Evolutionary conservation across 257 asterid species (phyloP).

Genomic region (Knoxia roxburghii): DNA sequence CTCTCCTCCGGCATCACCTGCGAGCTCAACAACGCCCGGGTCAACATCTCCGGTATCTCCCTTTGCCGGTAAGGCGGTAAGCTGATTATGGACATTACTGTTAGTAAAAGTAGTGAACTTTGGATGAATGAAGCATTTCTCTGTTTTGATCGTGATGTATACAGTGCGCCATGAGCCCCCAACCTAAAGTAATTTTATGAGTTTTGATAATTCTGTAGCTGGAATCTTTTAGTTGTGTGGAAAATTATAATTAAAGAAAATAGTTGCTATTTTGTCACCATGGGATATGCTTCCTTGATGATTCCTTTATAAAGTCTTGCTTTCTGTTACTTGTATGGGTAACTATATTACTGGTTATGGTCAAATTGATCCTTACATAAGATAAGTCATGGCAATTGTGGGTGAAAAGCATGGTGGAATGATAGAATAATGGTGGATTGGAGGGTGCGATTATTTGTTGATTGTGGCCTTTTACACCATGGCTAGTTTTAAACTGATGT

Average conservation of each 20-base stretch:
- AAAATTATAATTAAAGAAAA: too few relatives aligned
- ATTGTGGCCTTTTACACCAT: constrained; percentile 14
- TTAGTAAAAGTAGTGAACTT: constrained; percentile 1
- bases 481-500: constrained; percentile 7
- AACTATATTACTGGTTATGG: not conserved
- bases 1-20: constrained; percentile 84
- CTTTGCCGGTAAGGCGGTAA: constrained; percentile 67
- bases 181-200: constrained; percentile 16
- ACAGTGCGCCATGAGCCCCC: too few relatives aligned
- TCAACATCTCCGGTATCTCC: constrained; percentile 93
- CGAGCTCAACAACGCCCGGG: constrained; percentile 73
- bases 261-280: not conserved
- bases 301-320: not conserved
- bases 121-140: not conserved
- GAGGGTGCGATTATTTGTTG: constrained; percentile 13
- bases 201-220: constrained; percentile 6
- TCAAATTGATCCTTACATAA: not conserved
- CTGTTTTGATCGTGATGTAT: not conserved
- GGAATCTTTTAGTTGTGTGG: not conserved
- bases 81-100: constrained; percentile 19
- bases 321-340: constrained; percentile 4
- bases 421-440: not conserved
- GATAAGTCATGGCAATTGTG: constrained; percentile 19
- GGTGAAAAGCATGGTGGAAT: constrained; percentile 14
- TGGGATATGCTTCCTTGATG: not conserved